Evolutionary conservation across 495 filamentous ascomycete species (phyloP).

Genomic region (Penicillium cosmopolitanum): DNA sequence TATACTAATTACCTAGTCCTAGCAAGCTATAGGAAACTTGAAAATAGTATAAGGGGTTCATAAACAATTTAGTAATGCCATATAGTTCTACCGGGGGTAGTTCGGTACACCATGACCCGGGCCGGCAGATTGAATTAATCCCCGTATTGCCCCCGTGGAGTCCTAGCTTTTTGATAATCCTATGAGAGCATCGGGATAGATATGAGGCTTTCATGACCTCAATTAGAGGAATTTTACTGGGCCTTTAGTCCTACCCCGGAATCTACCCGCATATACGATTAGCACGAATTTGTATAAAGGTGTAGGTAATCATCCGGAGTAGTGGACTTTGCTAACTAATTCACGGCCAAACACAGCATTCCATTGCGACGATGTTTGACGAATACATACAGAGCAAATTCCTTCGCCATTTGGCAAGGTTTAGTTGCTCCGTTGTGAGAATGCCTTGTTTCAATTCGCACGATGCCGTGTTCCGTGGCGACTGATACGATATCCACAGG

Average conservation of each 20-base stretch:
- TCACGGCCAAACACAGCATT: background rate
- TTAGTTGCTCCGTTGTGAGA: slow-evolving; percentile 14
- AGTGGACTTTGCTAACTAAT: background rate
- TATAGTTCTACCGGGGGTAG: too few species aligned
- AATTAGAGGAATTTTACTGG: background rate
- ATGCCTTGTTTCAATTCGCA: background rate
- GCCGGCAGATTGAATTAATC: background rate
- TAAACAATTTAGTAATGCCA: too few species aligned
- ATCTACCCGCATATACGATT: background rate
- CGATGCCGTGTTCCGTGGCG: too few species aligned
- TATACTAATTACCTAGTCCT: too few species aligned
- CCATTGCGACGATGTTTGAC: slow-evolving; percentile 8
- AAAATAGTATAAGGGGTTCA: too few species aligned
- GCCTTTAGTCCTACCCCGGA: background rate
- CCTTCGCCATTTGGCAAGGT: slow-evolving; percentile 7
- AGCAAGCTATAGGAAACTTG: too few species aligned
- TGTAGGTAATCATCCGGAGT: background rate
- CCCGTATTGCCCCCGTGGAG: background rate
- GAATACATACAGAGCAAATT: slow-evolving; percentile 12
- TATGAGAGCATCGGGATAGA: background rate
- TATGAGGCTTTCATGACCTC: background rate
- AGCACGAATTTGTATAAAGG: background rate
- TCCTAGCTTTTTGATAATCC: background rate
- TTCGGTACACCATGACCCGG: background rate
- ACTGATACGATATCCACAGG: slow-evolving; percentile 1